Conservation (phyloP, 2,329 filamentous ascomycete species). For the Bretziella fagacearum region DNA sequence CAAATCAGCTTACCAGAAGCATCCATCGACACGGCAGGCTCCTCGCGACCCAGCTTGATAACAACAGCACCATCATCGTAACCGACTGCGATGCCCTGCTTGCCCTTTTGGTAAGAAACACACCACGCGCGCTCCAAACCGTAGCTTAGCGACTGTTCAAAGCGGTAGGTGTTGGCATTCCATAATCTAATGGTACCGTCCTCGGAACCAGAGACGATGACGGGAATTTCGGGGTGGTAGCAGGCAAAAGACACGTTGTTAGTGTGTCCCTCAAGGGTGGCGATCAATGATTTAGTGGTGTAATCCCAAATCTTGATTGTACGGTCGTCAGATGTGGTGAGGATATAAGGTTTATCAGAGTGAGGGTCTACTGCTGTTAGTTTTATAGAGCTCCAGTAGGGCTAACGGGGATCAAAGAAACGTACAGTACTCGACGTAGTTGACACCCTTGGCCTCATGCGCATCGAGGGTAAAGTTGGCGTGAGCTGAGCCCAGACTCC, state of each 20-base stretch:
- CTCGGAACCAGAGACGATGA: constrained; percentile 95
- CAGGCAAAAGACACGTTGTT: constrained; percentile 97
- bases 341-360: constrained; percentile 66
- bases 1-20: constrained; percentile 88
- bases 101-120: constrained; percentile 85
- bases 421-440: constrained; percentile 73
- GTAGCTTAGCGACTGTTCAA: constrained; percentile 93
- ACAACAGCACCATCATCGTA: constrained; percentile 97
- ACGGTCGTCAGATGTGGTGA: constrained; percentile 90
- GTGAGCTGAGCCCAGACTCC: constrained; percentile 84
- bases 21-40: constrained; percentile 97
- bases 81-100: constrained; percentile 85
- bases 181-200: constrained; percentile 96
- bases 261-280: constrained; percentile 88
- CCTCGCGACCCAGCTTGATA: constrained; percentile 91
- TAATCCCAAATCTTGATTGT: constrained; percentile 99
- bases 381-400: neutral
- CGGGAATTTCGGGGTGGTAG: constrained; percentile 89
- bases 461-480: constrained; percentile 95
- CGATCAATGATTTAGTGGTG: constrained; percentile 92
- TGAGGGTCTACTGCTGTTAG: constrained; percentile 46
- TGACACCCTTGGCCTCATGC: constrained; percentile 93
- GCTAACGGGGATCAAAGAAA: no score
- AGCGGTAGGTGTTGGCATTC: constrained; percentile 93
- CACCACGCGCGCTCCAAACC: constrained; percentile 95